A percentile compares a stretch with the other conserved stretches of the same genome.
Conservation (phyloP, 306 rosid genomes). For the Cajanus cajan region DNA sequence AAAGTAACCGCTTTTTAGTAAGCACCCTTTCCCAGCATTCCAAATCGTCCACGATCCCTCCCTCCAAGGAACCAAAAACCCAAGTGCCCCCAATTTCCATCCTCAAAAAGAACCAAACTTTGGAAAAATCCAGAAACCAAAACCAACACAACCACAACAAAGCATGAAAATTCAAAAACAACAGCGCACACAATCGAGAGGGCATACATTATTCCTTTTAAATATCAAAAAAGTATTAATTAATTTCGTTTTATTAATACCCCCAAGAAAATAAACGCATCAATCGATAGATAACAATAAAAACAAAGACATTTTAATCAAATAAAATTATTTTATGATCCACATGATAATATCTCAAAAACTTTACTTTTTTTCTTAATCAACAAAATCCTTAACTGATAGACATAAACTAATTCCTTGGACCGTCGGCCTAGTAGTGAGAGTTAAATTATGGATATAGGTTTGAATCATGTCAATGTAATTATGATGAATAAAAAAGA, state of each 20-base stretch:
- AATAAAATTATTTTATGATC: background rate
- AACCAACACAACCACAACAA: conserved; percentile 7
- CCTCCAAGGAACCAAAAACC: background rate
- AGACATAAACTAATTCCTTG: too few species aligned
- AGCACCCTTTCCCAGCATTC: background rate
- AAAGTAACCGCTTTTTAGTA: background rate
- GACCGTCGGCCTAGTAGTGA: too few species aligned
- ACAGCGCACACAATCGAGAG: background rate
- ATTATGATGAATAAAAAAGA: too few species aligned
- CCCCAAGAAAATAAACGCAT: background rate
- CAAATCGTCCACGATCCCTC: conserved; percentile 10
- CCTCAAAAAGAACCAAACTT: background rate
- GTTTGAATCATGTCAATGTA: too few species aligned
- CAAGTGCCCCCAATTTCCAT: background rate
- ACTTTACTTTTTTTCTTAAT: background rate
- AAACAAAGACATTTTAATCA: background rate
- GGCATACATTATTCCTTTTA: background rate
- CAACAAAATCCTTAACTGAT: too few species aligned
- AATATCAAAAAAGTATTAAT: background rate
- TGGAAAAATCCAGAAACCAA: conserved; percentile 16
- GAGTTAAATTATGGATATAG: too few species aligned
- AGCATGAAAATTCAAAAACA: conserved; percentile 13
- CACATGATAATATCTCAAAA: background rate
- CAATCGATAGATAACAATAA: background rate
- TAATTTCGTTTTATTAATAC: background rate